A percentile compares a stretch with the other conserved stretches of the same genome.
Evolutionary conservation across 169 alveolate genomes (phyloP).

Genomic region (Plasmodium falciparum): DNA sequence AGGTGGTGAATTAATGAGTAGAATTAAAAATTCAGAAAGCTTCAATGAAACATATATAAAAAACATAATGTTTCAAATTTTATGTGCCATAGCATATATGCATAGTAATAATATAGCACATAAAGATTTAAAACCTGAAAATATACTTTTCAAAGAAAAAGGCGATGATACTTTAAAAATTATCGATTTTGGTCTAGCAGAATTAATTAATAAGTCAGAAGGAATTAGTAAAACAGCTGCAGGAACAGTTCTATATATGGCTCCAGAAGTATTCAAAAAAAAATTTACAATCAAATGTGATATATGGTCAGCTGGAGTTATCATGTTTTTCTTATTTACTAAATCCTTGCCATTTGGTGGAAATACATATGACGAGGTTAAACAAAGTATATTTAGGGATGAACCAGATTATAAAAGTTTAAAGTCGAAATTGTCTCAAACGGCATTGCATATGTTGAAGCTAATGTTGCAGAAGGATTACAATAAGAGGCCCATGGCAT

Average conservation of each 20-base stretch:
- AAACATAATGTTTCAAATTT: constrained; percentile 92
- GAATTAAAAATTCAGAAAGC: constrained; percentile 91
- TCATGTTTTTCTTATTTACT: constrained; percentile 91
- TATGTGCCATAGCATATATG: constrained; percentile 95
- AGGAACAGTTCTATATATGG: constrained; percentile 95
- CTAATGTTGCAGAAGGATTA: constrained; percentile 79
- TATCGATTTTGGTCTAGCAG: constrained; percentile 85
- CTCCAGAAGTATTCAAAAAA: constrained; percentile 94
- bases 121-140: constrained; percentile 88
- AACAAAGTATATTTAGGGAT: constrained; percentile 79
- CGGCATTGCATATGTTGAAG: constrained; percentile 60
- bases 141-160: constrained; percentile 77
- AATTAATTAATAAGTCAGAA: constrained; percentile 80
- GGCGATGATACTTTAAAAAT: constrained; percentile 81
- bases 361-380: constrained; percentile 81
- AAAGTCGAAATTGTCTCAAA: constrained; percentile 31
- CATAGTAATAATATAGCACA: constrained; percentile 90
- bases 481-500: constrained; percentile 72
- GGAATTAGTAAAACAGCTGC: constrained; percentile 80
- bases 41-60: constrained; percentile 93
- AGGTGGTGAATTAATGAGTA: constrained; percentile 98
- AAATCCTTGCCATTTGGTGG: constrained; percentile 92
- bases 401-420: constrained; percentile 68
- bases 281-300: constrained; percentile 94
- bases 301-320: constrained; percentile 95